Conservation (phyloP, 1,139 yeast species). For the Magnusiomyces clavatus region DNA sequence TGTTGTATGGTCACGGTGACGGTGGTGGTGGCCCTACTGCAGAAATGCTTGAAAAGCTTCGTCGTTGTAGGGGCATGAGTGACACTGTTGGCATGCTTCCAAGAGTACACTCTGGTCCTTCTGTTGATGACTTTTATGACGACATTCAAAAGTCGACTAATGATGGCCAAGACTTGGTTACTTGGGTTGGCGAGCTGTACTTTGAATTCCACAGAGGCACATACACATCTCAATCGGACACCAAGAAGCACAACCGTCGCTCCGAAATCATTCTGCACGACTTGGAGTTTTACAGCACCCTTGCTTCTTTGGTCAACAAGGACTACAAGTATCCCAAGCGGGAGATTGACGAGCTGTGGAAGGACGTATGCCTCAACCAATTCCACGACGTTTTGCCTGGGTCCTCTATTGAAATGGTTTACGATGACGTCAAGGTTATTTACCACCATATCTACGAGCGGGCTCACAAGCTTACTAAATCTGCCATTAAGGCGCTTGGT, state of each 20-base stretch:
- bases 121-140: constrained; percentile 74
- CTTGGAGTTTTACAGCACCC: constrained; percentile 73
- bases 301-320: constrained; percentile 50
- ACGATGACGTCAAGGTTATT: constrained; percentile 87
- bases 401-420: constrained; percentile 89
- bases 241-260: constrained; percentile 70
- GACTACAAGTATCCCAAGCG: constrained; percentile 62
- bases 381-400: constrained; percentile 98
- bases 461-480: constrained; percentile 45
- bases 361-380: constrained; percentile 79
- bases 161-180: constrained; percentile 60
- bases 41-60: constrained; percentile 84
- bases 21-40: constrained; percentile 98
- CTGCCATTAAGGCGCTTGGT: constrained; percentile 44
- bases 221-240: constrained; percentile 85
- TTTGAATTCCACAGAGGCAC: constrained; percentile 96
- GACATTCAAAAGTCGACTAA: constrained; percentile 54
- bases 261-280: constrained; percentile 79
- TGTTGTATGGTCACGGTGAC: constrained; percentile 89
- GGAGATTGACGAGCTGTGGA: constrained; percentile 71
- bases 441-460: constrained; percentile 48
- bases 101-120: constrained; percentile 64
- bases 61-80: constrained; percentile 83
- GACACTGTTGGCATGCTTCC: constrained; percentile 76
- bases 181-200: constrained; percentile 92